Evolutionary conservation across 1,284 basidiomycete species (phyloP), one percentile per base, ranked within the genome.

Genomic region (Ustilago sp.): DNA sequence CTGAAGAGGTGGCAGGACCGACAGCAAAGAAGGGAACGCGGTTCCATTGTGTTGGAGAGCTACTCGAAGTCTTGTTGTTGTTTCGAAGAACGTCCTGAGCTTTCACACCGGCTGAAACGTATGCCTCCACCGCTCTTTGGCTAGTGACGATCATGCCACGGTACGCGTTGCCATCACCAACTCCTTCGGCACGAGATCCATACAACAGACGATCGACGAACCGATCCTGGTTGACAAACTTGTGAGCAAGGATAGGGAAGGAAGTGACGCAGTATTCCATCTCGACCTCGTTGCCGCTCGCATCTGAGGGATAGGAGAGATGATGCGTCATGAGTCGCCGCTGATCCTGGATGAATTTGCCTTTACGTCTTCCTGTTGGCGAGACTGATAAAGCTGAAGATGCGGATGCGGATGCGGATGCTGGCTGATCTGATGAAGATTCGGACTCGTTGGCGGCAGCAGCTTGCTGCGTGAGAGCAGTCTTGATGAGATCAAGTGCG

Each of bases 11-110:
- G 0, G 83, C 81, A 2, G 81, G 83, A 0, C 83, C 83, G 2
- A 84, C 81, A n/a, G 79, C 80, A 59, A 83, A 85, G 77, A 83
- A 82, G 17, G 83, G 83, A 17, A 78, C 68, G n/a, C 66, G 71
- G 32, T 61, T 75, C 82, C 82, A 83, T 36, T 68, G 66, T 2
- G 72, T 72, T 3, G 72, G 72, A 7, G 64, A 77, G 35, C 69
- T 72, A 38, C 60, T 57, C 5, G 69, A 66, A 15, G 54, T 59
- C 38, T 70, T 69, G 23, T 43, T 60, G 3, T 68, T 58, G 56
- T 59, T 41, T n/a, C 68, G 57, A 1, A 73, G 52, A 8, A 63
- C 39, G 12, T 66, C 62, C 23, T 72, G 60, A 3, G 75, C 73
- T 23, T 55, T 63, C 36, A 68, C 59, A 36, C 74, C 76, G 9